These are phyloP conservation scores for Aspergillus fijiensis DNA, from an alignment of 2,329 filamentous ascomycete species.

Conservation along the genomic window DNA sequence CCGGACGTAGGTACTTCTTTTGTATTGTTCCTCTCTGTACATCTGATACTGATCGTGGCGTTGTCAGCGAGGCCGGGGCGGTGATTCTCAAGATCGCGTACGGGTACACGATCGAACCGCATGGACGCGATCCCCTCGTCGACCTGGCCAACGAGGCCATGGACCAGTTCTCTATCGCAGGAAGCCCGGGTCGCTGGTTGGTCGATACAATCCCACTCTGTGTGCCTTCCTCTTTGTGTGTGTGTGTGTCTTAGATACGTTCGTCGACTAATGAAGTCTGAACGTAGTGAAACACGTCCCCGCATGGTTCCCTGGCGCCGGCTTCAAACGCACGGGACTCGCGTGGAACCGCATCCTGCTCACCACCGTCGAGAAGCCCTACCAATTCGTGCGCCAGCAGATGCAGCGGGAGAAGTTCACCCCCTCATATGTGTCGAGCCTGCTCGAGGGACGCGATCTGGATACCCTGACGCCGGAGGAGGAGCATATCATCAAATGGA, in stretches of 20 bases:
- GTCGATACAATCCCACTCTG: slow-evolving; percentile 47
- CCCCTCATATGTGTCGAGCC: slow-evolving; percentile 42
- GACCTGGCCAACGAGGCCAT: slow-evolving; percentile 43
- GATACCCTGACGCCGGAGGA: slow-evolving; percentile 27
- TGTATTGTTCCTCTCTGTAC: background rate
- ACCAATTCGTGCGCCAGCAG: slow-evolving; percentile 45
- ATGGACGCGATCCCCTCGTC: slow-evolving; percentile 35
- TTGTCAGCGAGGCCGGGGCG: slow-evolving; percentile 34
- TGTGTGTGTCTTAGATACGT: background rate
- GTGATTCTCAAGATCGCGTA: slow-evolving; percentile 46
- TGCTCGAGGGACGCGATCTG: slow-evolving; percentile 33
- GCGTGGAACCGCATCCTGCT: slow-evolving; percentile 33
- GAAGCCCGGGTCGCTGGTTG: slow-evolving; percentile 44
- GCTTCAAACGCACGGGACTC: slow-evolving; percentile 44
- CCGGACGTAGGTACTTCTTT: slow-evolving; percentile 20
- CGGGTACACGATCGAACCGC: slow-evolving; percentile 28
- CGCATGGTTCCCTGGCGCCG: slow-evolving; percentile 47
- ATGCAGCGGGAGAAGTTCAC: slow-evolving; percentile 33
- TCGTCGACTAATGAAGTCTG: background rate
- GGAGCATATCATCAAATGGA: slow-evolving; percentile 29
- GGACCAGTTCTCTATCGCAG: slow-evolving; percentile 43
- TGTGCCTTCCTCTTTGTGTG: background rate
- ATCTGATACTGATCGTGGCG: slow-evolving; percentile 1
- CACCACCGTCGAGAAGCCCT: slow-evolving; percentile 41
- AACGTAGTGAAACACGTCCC: slow-evolving; percentile 38